Evolutionary conservation across 257 asterid genomes (phyloP).

Genomic region (Anisodus acutangulus): DNA sequence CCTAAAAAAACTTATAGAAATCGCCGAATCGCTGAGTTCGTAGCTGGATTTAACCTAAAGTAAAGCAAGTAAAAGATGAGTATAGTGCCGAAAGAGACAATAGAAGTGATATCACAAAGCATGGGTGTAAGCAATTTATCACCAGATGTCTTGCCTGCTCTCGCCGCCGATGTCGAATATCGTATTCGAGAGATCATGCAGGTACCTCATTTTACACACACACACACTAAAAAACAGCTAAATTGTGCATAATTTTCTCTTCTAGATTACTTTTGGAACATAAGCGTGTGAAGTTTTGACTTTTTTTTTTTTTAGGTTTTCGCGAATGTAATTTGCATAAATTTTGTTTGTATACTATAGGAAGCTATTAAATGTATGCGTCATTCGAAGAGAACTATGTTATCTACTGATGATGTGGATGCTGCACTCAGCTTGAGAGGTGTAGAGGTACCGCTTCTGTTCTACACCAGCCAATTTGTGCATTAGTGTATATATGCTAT

Average conservation of each 20-base stretch:
- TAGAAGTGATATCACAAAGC: slow-evolving; percentile 92
- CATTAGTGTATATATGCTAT: neutral
- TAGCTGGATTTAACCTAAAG: slow-evolving; percentile 9
- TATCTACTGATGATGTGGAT: slow-evolving; percentile 87
- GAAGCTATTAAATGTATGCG: slow-evolving; percentile 98
- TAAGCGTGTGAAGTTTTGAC: neutral
- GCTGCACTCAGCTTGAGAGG: slow-evolving; percentile 84
- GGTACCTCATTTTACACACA: slow-evolving; percentile 44
- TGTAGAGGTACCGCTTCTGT: slow-evolving; percentile 63
- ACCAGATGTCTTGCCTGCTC: slow-evolving; percentile 80
- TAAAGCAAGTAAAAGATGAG: slow-evolving; percentile 55
- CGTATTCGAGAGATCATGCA: slow-evolving; percentile 97
- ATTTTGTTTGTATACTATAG: slow-evolving; percentile 43
- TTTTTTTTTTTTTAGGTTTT: neutral
- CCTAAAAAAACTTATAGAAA: neutral
- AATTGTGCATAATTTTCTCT: neutral
- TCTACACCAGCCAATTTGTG: neutral
- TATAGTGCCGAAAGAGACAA: slow-evolving; percentile 79
- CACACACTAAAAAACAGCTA: too few relatives aligned
- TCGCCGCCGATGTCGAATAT: slow-evolving; percentile 94
- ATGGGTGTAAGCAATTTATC: slow-evolving; percentile 78
- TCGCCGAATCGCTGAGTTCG: neutral
- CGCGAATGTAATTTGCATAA: neutral
- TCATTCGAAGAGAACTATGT: slow-evolving; percentile 87
- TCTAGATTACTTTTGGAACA: neutral